A percentile compares a stretch with the other conserved stretches of the same genome.
These are phyloP conservation scores for Choanephora cucurbitarum DNA, from an alignment of 371 early-diverging fungal genomes.

Conservation along the genomic window DNA sequence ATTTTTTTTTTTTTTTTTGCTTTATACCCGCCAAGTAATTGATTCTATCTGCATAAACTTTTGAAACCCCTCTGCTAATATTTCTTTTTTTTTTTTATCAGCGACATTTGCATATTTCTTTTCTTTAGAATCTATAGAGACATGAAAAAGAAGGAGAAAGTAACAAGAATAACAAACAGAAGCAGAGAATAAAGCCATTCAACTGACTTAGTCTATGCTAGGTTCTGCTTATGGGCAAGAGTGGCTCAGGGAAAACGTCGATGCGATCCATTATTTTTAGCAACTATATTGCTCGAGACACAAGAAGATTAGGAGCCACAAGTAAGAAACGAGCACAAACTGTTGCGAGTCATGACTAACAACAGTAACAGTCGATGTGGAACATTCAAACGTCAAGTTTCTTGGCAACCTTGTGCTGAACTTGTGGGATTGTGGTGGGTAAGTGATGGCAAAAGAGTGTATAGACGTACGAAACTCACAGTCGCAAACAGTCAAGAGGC, in stretches of 20 bases:
- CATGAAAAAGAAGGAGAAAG: slow-evolving; percentile 12
- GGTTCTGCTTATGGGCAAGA: slow-evolving; percentile 96
- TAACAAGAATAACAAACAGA: slow-evolving; percentile 5
- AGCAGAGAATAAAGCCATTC: too few species aligned
- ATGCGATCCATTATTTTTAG: slow-evolving; percentile 98
- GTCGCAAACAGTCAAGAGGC: slow-evolving; percentile 86
- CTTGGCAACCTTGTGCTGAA: slow-evolving; percentile 93
- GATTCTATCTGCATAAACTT: too few species aligned
- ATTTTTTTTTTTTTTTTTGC: too few species aligned
- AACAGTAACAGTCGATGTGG: slow-evolving; percentile 97
- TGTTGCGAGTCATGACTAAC: too few species aligned
- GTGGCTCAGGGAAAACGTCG: slow-evolving; percentile 97
- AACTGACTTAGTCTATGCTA: slow-evolving; percentile 19
- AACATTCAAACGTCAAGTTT: slow-evolving; percentile 93
- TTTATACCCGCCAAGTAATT: too few species aligned
- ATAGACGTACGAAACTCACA: too few species aligned
- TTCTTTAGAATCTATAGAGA: not conserved
- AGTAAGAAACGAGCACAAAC: slow-evolving; percentile 51
- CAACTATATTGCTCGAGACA: slow-evolving; percentile 94
- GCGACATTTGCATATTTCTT: not conserved
- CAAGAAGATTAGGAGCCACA: slow-evolving; percentile 93
- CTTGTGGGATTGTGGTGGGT: slow-evolving; percentile 96
- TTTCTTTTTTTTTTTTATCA: too few species aligned
- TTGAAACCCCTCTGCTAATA: too few species aligned
- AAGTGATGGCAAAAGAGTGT: slow-evolving; percentile 8